Evolutionary conservation across 148 eudicot genomes (phyloP), one percentile per base, ranked within the genome.

Genomic region (Salicornia ramosissima): DNA sequence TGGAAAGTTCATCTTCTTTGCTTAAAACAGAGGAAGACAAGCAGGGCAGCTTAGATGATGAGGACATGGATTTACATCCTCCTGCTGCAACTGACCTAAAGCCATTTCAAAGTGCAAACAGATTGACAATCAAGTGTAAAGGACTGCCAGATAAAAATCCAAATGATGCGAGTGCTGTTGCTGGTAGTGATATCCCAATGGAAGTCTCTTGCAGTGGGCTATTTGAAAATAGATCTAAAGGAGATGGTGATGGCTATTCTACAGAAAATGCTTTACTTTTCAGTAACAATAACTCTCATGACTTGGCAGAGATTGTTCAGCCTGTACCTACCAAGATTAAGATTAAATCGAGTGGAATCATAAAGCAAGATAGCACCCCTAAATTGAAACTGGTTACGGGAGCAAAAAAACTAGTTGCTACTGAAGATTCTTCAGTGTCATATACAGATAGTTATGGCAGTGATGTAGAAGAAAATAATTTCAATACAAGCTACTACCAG

Each of bases 321-420:
- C 71, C 78, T 6, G 31, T 64, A 55, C 70, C 74, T 81, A 84
- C 87, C 46, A 82, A 75, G 82, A 61, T 93, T 64, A 90, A 73
- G 65, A 84, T 93, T 39, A 88, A 74, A 76, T 79, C 88, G 25
- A 86, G 73, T 71, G 72, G 68, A 26, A 65, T 45, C 36, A 54
- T 54, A n/a, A 59, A 53, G 42, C 83, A 79, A 65, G 79, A 78
- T 53, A 77, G 74, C 64, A 65, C 80, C 47, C 65, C 80, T 26
- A 78, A 53, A 68, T 39, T 65, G 69, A 78, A 73, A 65, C 21
- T 74, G 55, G 62, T 68, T 22, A 57, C 51, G 30, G 74, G 75
- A 53, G 62, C 25, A 46, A 67, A 71, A 70, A 46, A 59, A 42
- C 61, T 68, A 18, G 53, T 64, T 47, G 50, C 54, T 52, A 42